phyloP scores from a whole-genome alignment of 2,329 filamentous ascomycete species.

The Simplicillium sp. region DNA sequence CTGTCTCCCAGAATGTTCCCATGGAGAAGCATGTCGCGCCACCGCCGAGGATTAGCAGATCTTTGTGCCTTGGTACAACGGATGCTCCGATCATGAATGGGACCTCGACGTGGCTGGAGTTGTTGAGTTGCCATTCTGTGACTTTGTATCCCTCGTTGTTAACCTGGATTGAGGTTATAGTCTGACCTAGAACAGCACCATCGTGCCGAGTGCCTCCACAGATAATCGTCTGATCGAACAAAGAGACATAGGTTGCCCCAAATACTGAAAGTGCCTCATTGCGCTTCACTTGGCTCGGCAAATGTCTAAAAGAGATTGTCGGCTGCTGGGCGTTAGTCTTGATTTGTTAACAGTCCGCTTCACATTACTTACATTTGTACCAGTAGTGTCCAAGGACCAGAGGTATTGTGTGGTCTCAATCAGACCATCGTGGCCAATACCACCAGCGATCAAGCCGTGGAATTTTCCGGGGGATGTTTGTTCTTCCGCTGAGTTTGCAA shows the following conservation, averaged over 20 bases:
- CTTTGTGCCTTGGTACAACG: conserved; percentile 33
- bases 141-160: conserved; percentile 3
- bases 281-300: too few relatives aligned
- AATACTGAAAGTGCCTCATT: conserved; percentile 16
- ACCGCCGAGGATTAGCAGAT: conserved; percentile 61
- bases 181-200: conserved; percentile 14
- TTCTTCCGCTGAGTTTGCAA: conserved; percentile 19
- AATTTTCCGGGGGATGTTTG: conserved; percentile 20
- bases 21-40: conserved; percentile 88
- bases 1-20: conserved; percentile 73
- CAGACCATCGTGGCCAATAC: conserved; percentile 55
- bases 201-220: conserved; percentile 23
- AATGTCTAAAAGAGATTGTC: conserved; percentile 20
- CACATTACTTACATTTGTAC: conserved; percentile 22
- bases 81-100: conserved; percentile 67
- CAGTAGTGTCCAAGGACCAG: conserved; percentile 47
- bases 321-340: conserved; percentile 10
- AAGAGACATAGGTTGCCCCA: conserved; percentile 17
- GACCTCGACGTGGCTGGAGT: conserved; percentile 4
- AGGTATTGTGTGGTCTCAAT: conserved; percentile 53
- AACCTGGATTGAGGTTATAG: conserved; percentile 1
- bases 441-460: conserved; percentile 60
- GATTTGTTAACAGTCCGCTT: not conserved
- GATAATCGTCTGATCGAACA: conserved; percentile 8
- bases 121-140: conserved; percentile 3